Evolutionary conservation across 805 yeast genomes (phyloP), one percentile per base, ranked within the genome.

Genomic region (Wickerhamiella dianesei): DNA sequence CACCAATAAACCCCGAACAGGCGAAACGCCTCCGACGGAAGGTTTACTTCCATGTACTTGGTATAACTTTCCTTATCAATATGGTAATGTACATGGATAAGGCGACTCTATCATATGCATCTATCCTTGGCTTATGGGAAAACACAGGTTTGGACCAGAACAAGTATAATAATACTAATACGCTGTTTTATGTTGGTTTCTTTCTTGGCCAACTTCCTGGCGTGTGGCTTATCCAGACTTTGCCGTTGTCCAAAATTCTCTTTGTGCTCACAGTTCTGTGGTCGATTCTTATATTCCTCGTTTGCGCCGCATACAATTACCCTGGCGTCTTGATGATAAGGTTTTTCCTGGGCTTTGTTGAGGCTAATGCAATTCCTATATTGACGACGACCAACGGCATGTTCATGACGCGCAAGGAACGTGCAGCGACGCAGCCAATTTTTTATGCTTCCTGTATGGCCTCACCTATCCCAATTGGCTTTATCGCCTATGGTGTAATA

Each of bases 381-480:
- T 64, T 76, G 41, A 70, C 74, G 45, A 64, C 74, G 18, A 71
- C 77, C 36, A 73, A 76, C 44, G 77, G 80, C 21, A 76, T 77
- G 82, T 77, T 75, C 58, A 76, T 74, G 61, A 71, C 72, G 4
- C 12, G 47, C 13, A 18, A 42, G 3, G 58, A 55, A 44, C 41
- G 76, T 50, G 75, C 76, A 18, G 66, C 73, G 1, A 65, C 72
- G 29, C 73, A 74, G 41, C 79, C 80, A 13, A 49, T 74, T 3
- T 75, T 74, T 56, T 75, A 70, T 53, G 57, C 70, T 6, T 66
- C 75, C 8, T 72, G 77, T 60, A 58, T 74, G 48, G 77, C 75
- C 49, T 67, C 66, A 13, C 66, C 74, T 1, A 72, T 76, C 40
- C 76, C 78, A 12, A 69, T 73, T 25, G 76, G 75, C 3, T 72